Conservation (phyloP, 2,329 filamentous ascomycete genomes). For the Chrysosporium queenslandicum region DNA sequence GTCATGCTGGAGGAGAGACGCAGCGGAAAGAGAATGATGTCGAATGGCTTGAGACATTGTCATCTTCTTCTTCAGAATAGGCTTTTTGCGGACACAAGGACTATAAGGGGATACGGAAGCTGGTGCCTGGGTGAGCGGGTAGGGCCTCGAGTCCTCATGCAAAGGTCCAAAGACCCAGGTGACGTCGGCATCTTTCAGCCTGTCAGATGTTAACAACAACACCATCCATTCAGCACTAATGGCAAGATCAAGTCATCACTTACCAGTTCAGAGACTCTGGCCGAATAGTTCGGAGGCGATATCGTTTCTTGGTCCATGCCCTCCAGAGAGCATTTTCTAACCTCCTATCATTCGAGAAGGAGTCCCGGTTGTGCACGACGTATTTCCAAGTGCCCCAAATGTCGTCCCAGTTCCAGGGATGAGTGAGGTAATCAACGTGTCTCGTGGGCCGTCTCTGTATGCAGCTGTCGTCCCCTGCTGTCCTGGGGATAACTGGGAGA, state of each 20-base stretch:
- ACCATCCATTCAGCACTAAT: not conserved
- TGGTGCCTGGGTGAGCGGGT: conserved; percentile 39
- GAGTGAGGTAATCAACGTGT: conserved; percentile 91
- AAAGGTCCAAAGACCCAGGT: conserved; percentile 90
- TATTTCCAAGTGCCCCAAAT: conserved; percentile 97
- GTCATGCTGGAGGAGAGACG: conserved; percentile 78
- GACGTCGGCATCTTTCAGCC: conserved; percentile 94
- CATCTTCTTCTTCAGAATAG: conserved; percentile 90
- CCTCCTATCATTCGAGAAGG: conserved; percentile 70
- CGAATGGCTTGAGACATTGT: conserved; percentile 95
- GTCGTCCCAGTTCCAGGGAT: conserved; percentile 89
- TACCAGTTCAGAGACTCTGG: conserved; percentile 92
- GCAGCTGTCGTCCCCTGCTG: conserved; percentile 57
- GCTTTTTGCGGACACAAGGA: conserved; percentile 65
- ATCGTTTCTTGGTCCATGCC: conserved; percentile 89
- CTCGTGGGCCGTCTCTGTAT: conserved; percentile 65
- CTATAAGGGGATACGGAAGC: conserved; percentile 49
- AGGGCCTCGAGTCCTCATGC: conserved; percentile 49
- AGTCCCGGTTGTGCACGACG: conserved; percentile 66
- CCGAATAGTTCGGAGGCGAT: conserved; percentile 74
- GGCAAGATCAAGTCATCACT: not conserved
- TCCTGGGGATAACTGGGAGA: not conserved
- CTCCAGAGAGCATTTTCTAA: conserved; percentile 96
- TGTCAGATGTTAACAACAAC: conserved; percentile 29
- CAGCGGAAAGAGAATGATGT: conserved; percentile 75